phyloP scores from a whole-genome alignment of 1,284 basidiomycete genomes.

The Afroboletus lepidellus region DNA sequence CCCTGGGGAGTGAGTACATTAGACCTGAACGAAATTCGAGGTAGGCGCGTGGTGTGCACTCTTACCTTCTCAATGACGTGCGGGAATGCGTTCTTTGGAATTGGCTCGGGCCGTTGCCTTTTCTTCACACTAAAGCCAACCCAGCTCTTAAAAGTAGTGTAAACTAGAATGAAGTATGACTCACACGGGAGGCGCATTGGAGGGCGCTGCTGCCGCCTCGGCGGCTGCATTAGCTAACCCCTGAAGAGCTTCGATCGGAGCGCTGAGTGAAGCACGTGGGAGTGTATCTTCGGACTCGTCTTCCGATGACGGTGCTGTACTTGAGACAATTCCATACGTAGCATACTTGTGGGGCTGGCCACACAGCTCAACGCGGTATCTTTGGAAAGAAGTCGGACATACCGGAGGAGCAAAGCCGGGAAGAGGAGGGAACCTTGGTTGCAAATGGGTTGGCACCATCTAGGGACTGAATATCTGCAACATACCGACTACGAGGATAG shows the following conservation, averaged over 20 bases:
- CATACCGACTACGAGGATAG: conserved; percentile 41
- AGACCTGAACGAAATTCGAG: conserved; percentile 2
- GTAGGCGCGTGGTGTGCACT: not conserved
- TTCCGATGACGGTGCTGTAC: conserved; percentile 79
- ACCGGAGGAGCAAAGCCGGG: conserved; percentile 90
- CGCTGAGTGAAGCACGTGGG: conserved; percentile 77
- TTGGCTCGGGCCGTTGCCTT: conserved; percentile 83
- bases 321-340: conserved; percentile 83
- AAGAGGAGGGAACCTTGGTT: conserved; percentile 67
- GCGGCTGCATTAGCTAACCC: conserved; percentile 91
- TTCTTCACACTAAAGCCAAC: conserved; percentile 66
- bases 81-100: conserved; percentile 80
- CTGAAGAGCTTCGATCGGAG: conserved; percentile 90
- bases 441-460: conserved; percentile 5
- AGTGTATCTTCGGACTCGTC: conserved; percentile 87
- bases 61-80: conserved; percentile 79
- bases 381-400: conserved; percentile 28
- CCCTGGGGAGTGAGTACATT: conserved; percentile 45
- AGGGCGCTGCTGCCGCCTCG: conserved; percentile 80
- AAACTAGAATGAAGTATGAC: conserved; percentile 19
- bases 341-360: conserved; percentile 83
- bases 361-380: not conserved
- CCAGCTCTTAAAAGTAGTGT: conserved; percentile 13
- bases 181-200: conserved; percentile 33
- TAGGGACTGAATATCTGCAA: conserved; percentile 6